phyloP scores from a whole-genome alignment of 1,284 basidiomycete species.

The Naganishia albida region DNA sequence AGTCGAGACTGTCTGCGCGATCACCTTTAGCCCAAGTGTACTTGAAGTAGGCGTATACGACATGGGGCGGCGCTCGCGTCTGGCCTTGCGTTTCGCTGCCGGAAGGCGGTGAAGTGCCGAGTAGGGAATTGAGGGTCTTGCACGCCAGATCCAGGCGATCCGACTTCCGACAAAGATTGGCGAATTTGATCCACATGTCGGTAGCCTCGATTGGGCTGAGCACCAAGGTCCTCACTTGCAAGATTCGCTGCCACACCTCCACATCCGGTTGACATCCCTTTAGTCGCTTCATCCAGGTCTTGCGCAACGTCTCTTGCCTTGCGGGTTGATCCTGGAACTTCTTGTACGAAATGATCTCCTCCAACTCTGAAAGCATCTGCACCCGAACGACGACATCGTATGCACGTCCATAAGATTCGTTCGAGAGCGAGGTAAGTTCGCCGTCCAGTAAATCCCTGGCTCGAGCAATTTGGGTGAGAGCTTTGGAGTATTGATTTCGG shows the following conservation, averaged over 20 bases:
- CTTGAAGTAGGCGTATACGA: slow-evolving; percentile 96
- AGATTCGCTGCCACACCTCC: slow-evolving; percentile 97
- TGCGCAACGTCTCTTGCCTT: slow-evolving; percentile 78
- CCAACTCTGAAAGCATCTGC: slow-evolving; percentile 97
- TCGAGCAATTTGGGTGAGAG: slow-evolving; percentile 84
- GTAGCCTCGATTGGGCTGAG: slow-evolving; percentile 92
- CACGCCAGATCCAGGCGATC: slow-evolving; percentile 87
- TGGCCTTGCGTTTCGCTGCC: slow-evolving; percentile 50
- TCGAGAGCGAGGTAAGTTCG: slow-evolving; percentile 87
- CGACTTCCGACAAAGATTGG: slow-evolving; percentile 81
- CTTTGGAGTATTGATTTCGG: slow-evolving; percentile 91
- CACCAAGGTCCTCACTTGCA: slow-evolving; percentile 94
- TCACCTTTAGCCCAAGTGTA: slow-evolving; percentile 92
- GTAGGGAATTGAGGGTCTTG: slow-evolving; percentile 92
- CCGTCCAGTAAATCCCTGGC: slow-evolving; percentile 93
- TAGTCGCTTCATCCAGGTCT: slow-evolving; percentile 94
- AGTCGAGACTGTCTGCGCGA: slow-evolving; percentile 75
- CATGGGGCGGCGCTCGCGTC: slow-evolving; percentile 83
- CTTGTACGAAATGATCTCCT: slow-evolving; percentile 97
- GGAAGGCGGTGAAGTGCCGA: slow-evolving; percentile 60
- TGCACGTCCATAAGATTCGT: slow-evolving; percentile 93
- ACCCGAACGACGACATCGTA: slow-evolving; percentile 97
- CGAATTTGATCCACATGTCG: slow-evolving; percentile 95
- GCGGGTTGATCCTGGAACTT: slow-evolving; percentile 91
- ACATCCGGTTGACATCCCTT: slow-evolving; percentile 98